Base-by-base conservation (phyloP, 345 rosid species). In the Brassica napus region DNA sequence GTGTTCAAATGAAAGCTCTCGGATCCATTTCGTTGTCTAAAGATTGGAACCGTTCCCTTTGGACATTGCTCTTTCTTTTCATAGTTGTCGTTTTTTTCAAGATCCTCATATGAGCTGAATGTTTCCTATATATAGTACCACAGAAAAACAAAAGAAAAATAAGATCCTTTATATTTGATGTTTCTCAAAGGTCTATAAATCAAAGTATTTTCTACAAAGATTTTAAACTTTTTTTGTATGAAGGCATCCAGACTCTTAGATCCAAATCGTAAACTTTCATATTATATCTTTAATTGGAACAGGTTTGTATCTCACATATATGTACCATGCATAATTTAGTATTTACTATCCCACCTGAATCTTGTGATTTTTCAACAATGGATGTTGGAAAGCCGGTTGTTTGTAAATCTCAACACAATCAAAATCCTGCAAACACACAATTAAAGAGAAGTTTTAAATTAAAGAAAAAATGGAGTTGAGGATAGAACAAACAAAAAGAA, bases 321-420 rank as follows among this genome's bases (percentile, higher is more conserved):
- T 57, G 18, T 58, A 14, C 8, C 4, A 1, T 11, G 18, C 0
- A 5, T 7, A 34, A 47, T 9, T 42, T 61, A 23, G 5, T 62
- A 71, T 0, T 42, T 61, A 23, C 8, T 62, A 71, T 0, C 6
- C n/a, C 66, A 78, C 77, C 52, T 72, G 77, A 58, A 78, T 78
- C 23, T 72, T 78, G 67, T 78, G 82, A 21, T 65, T 65, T 72
- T 72, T 78, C 72, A 78, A 39, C 61, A 55, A n/a, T 26, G 77
- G 77, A 65, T 78, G 73, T 28, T 66, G 72, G n/a, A 78, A 72
- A 65, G 77, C 82, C 0, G 73, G 77, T 31, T 78, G 77, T 59
- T 72, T 78, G 52, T 78, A 37, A 65, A 72, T 57, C 2, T 55
- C 82, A 39, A 72, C 61, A 44, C 82, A 72, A 28, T 78, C 77